Percentiles rank a stretch among this genome's conserved stretches.
phyloP scores from a whole-genome alignment of 805 yeast species.

The Candida sakaeoensis region DNA sequence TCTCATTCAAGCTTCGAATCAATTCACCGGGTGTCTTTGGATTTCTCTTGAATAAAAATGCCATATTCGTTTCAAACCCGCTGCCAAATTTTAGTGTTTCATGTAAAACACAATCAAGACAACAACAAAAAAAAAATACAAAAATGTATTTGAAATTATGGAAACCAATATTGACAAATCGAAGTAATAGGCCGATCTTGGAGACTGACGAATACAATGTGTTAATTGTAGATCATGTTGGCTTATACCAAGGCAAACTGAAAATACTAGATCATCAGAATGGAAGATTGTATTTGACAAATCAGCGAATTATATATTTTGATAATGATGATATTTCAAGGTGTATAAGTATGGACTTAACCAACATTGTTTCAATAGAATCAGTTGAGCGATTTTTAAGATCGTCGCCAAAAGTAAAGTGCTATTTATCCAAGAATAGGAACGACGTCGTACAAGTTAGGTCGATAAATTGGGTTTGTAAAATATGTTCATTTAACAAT shows the following conservation, averaged over 20 bases:
- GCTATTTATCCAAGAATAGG: conserved; percentile 16
- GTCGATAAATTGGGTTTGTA: conserved; percentile 69
- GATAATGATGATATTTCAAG: conserved; percentile 46
- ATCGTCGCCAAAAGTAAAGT: conserved; percentile 73
- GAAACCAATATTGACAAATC: conserved; percentile 34
- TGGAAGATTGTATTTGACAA: conserved; percentile 79
- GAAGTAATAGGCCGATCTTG: conserved; percentile 38
- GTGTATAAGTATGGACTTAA: conserved; percentile 41
- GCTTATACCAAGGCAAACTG: conserved; percentile 73
- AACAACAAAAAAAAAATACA: conserved; percentile 1
- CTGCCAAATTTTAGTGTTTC: not conserved
- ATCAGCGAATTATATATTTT: conserved; percentile 67
- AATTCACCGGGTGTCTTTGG: conserved; percentile 89
- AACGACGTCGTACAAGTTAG: not conserved
- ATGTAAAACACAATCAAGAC: not conserved
- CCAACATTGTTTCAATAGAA: conserved; percentile 37
- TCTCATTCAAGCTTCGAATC: conserved; percentile 71
- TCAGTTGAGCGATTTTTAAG: conserved; percentile 57
- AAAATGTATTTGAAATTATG: conserved; percentile 22
- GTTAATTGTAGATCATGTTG: conserved; percentile 44
- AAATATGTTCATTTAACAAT: conserved; percentile 80
- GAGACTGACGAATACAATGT: conserved; percentile 28
- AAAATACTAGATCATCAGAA: conserved; percentile 62
- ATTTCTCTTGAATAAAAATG: conserved; percentile 84
- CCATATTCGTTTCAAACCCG: too few species aligned